phyloP scores from a whole-genome alignment of 1,139 yeast genomes.

The Nadsonia starkeyi-henricii region DNA sequence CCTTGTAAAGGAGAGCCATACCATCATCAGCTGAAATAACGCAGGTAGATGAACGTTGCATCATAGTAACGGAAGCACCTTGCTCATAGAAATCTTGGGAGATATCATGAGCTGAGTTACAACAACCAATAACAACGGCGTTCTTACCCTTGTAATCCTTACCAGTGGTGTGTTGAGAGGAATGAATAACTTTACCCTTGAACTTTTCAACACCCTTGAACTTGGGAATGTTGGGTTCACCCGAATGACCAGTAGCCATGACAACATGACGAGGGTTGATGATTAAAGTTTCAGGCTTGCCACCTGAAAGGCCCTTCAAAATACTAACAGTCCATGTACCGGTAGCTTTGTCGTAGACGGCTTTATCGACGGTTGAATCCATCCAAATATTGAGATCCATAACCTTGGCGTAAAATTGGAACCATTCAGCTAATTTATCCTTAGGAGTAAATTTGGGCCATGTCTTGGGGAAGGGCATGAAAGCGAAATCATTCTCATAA shows the following conservation, averaged over 20 bases:
- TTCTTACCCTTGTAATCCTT: conserved; percentile 27
- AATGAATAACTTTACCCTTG: conserved; percentile 29
- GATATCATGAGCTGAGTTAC: conserved; percentile 34
- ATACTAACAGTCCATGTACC: conserved; percentile 26
- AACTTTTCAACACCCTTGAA: conserved; percentile 27
- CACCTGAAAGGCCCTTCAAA: conserved; percentile 3
- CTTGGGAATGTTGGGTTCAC: conserved; percentile 30
- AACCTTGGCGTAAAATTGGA: conserved; percentile 28
- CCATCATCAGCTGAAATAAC: conserved; percentile 28
- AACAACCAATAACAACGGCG: conserved; percentile 32
- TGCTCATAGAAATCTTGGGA: conserved; percentile 32
- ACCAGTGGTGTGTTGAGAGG: too few relatives aligned
- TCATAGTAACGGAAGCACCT: conserved; percentile 28
- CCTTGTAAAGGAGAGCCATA: conserved; percentile 18
- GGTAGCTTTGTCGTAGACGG: conserved; percentile 21
- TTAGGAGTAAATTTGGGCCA: conserved; percentile 33
- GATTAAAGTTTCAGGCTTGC: conserved; percentile 10
- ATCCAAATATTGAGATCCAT: conserved; percentile 30
- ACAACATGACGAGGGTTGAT: conserved; percentile 24
- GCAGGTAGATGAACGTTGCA: conserved; percentile 33
- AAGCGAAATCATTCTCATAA: conserved; percentile 30
- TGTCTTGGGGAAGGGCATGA: conserved; percentile 27
- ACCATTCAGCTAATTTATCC: conserved; percentile 31
- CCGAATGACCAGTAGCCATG: conserved; percentile 31
- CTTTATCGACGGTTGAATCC: conserved; percentile 20